phyloP scores from a whole-genome alignment of 306 rosid genomes.

The Inga leiocalycina region DNA sequence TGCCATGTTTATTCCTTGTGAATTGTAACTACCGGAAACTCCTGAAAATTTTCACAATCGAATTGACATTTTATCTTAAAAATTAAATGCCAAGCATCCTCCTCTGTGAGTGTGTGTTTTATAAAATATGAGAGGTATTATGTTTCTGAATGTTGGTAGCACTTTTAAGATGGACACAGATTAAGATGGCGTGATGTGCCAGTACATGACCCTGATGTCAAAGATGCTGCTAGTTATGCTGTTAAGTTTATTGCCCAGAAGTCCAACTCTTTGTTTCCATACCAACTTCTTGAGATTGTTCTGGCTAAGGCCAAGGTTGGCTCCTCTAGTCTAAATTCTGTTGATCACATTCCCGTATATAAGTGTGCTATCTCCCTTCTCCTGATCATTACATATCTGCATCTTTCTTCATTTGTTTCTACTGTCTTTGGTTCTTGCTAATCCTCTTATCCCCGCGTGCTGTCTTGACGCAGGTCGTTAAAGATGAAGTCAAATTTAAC shows the following conservation, averaged over 20 bases:
- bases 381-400: not conserved
- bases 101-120: not conserved
- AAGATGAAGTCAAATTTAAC: conserved; percentile 47
- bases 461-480: conserved; percentile 45
- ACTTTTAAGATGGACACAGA: conserved; percentile 35
- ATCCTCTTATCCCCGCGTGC: not conserved
- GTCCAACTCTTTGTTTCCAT: conserved; percentile 41
- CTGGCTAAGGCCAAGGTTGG: conserved; percentile 50
- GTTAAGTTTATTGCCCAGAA: conserved; percentile 39
- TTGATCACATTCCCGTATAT: conserved; percentile 9
- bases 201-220: conserved; percentile 40
- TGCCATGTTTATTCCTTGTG: not conserved
- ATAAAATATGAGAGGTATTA: conserved; percentile 1
- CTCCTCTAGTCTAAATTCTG: not conserved
- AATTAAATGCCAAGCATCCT: not conserved
- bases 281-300: conserved; percentile 47
- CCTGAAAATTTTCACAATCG: not conserved
- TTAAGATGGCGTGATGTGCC: conserved; percentile 46
- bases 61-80: not conserved
- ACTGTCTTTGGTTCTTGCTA: not conserved
- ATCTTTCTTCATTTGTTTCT: not conserved
- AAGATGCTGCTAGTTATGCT: conserved; percentile 53
- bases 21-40: not conserved
- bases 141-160: conserved; percentile 19
- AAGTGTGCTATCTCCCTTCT: not conserved